These are phyloP conservation scores for Immersiporthe knoxdaviesiana DNA, from an alignment of 2,329 filamentous ascomycete genomes.

Conservation along the genomic window DNA sequence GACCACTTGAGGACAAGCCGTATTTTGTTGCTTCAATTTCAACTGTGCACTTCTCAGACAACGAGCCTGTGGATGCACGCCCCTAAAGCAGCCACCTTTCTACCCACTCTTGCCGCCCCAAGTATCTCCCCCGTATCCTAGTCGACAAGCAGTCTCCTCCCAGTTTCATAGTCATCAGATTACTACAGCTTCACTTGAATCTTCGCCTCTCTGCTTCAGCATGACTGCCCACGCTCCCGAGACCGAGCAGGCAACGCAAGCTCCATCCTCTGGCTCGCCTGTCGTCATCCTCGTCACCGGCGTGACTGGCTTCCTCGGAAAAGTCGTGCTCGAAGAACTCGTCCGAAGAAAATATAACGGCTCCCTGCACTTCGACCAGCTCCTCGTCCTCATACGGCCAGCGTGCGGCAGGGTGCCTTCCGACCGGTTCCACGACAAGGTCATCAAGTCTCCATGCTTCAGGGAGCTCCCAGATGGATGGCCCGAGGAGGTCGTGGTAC, in stretches of 20 bases:
- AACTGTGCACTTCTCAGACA: not conserved
- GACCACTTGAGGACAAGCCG: no score
- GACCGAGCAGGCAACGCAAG: not conserved
- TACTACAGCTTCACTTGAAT: not conserved
- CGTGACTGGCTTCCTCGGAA: conserved; percentile 30
- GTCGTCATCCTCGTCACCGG: conserved; percentile 28
- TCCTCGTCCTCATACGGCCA: conserved; percentile 22
- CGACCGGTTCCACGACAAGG: conserved; percentile 17
- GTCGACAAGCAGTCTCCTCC: not conserved
- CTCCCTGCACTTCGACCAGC: conserved; percentile 19
- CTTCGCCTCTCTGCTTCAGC: not conserved
- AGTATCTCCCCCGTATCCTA: not conserved
- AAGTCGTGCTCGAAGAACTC: conserved; percentile 30
- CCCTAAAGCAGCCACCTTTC: not conserved
- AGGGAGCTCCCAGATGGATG: conserved; percentile 18
- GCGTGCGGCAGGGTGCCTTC: conserved; percentile 7
- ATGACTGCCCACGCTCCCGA: not conserved
- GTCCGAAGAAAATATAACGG: conserved; percentile 13
- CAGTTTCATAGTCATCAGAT: not conserved
- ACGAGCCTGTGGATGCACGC: conserved; percentile 6
- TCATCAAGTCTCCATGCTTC: conserved; percentile 26
- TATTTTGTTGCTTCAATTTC: not conserved
- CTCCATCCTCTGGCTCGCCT: not conserved
- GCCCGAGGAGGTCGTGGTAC: conserved; percentile 18
- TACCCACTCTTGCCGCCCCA: not conserved